Base-by-base conservation (phyloP, 2,329 filamentous ascomycete species). In the Calonectria multiphialidica region DNA sequence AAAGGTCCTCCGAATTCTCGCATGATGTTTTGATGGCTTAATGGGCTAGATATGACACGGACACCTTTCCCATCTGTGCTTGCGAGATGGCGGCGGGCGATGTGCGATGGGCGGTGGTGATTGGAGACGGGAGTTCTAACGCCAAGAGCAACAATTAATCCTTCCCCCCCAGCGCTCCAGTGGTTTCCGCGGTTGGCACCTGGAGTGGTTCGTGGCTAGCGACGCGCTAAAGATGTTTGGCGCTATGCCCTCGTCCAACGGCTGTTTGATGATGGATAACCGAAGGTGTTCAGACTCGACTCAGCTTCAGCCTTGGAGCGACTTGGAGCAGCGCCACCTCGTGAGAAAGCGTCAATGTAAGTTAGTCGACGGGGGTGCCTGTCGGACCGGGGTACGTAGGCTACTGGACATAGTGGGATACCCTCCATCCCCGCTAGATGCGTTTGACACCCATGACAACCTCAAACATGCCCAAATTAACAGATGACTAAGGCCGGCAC, bases 381-480 rank as follows among this genome's bases (percentile, higher is more conserved):
- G 53, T 18, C 21, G 53, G 53, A 40, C 53, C 53, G 53, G 53
- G 49, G 53, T 37, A 59, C 53, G 33, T 15, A 23, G 53, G 25
- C 33, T 30, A 30, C 28, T n/a, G n/a, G n/a, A 23, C n/a, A n/a
- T n/a, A 12, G 35, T 47, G 44, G 18, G 18, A 37, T 25, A n/a
- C 21, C 53, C 37, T 59, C 53, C 53, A 59, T 59, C 53, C 53
- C 53, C 53, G 33, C 53, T 28, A 40, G 53, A 40, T 40, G 21
- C 53, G 53, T 59, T 59, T 59, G 53, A 59, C 53, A 59, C 53
- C 53, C 53, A 59, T 59, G 53, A 59, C 53, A 59, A 59, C 53
- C 35, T 59, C 53, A 59, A 59, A 59, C 53, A 37, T 59, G 53
- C 53, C 35, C 53, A 59, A 59, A 40, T 59, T 59, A 59, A 59